Conservation (phyloP, 495 filamentous ascomycete genomes). For the Xylaria castorea region DNA sequence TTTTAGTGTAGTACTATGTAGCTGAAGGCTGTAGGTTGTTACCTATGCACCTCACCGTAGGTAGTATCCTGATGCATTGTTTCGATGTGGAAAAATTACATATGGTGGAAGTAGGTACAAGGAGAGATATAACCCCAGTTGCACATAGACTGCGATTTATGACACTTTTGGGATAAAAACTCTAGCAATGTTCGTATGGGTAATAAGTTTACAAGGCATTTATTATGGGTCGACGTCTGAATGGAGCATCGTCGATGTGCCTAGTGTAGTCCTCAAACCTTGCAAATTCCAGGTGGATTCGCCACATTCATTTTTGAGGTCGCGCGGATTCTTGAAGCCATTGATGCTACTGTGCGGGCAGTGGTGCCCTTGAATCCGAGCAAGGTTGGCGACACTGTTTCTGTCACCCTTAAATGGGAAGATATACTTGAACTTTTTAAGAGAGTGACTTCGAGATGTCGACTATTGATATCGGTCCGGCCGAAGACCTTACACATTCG, state of each 20-base stretch:
- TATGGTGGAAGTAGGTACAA: too few species aligned
- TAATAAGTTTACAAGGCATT: not conserved
- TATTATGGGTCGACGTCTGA: not conserved
- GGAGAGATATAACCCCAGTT: too few species aligned
- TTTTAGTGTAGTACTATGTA: too few species aligned
- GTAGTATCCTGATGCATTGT: too few species aligned
- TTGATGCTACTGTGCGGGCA: not conserved
- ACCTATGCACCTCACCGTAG: too few species aligned
- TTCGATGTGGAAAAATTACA: too few species aligned
- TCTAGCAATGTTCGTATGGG: too few species aligned
- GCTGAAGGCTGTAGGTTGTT: too few species aligned
- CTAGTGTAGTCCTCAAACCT: not conserved
- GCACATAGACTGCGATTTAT: too few species aligned
- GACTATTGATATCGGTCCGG: slow-evolving; percentile 47
- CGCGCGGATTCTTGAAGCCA: not conserved
- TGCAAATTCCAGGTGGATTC: not conserved
- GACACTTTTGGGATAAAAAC: too few species aligned
- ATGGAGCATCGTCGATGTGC: not conserved
- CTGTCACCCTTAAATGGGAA: not conserved
- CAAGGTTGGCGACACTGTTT: not conserved
- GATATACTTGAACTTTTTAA: not conserved
- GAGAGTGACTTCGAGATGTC: slow-evolving; percentile 31
- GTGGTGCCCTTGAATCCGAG: not conserved
- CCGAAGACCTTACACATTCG: slow-evolving; percentile 49
- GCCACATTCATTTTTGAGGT: not conserved